phyloP scores from a whole-genome alignment of 2,329 filamentous ascomycete genomes.

The Colletotrichum godetiae region DNA sequence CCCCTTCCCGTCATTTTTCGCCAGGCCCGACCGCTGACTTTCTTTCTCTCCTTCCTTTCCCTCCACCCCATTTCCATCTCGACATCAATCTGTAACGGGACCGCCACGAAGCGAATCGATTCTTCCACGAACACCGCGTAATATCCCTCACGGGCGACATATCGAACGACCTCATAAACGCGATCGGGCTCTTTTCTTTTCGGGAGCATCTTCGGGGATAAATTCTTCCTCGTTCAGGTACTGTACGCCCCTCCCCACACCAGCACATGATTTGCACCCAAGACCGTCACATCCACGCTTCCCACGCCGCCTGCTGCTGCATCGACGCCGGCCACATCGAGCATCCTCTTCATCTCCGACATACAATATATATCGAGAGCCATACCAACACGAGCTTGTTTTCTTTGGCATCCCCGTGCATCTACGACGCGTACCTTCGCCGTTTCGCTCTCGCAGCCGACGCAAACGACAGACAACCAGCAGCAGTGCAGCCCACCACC shows the following conservation, averaged over 20 bases:
- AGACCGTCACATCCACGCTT: conserved; percentile 3
- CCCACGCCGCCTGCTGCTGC: neutral
- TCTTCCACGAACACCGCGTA: conserved; percentile 26
- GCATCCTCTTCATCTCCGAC: neutral
- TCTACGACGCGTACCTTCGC: neutral
- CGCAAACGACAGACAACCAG: neutral
- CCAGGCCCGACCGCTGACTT: conserved; percentile 37
- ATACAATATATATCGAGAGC: neutral
- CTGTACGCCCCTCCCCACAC: neutral
- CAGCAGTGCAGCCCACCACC: conserved; percentile 14
- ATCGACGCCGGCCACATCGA: conserved; percentile 1
- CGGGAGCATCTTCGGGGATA: conserved; percentile 8
- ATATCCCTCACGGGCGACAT: conserved; percentile 12
- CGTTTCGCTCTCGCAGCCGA: neutral
- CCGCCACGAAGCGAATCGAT: conserved; percentile 28
- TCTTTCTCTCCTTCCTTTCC: conserved; percentile 35
- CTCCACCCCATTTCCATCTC: conserved; percentile 39
- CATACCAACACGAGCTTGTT: too few relatives aligned
- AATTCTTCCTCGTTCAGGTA: conserved; percentile 25
- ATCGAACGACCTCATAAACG: conserved; percentile 2
- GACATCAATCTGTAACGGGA: conserved; percentile 33
- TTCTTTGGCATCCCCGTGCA: neutral
- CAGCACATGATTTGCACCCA: neutral
- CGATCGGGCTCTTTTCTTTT: neutral
- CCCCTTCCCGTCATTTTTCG: conserved; percentile 41